phyloP scores from a whole-genome alignment of 768 basidiomycete species.

The Suillus alpinus region DNA sequence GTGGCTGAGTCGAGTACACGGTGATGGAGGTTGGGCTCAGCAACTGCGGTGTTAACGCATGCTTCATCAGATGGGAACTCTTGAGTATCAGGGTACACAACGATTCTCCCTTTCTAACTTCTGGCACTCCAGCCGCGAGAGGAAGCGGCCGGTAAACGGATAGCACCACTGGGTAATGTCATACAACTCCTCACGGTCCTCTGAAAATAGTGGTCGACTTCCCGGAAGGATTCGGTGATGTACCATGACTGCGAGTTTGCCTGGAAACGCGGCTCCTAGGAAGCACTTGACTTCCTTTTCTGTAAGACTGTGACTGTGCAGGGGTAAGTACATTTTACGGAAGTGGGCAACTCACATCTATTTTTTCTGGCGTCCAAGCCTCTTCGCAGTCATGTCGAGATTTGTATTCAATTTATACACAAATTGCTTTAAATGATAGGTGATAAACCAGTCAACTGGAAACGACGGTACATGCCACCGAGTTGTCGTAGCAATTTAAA shows the following conservation, averaged over 20 bases:
- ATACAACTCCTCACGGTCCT: neutral
- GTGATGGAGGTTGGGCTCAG: slow-evolving; percentile 15
- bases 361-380: neutral
- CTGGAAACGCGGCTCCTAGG: slow-evolving; percentile 1
- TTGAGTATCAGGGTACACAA: neutral
- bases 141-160: slow-evolving; percentile 1
- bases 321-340: neutral
- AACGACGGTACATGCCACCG: neutral
- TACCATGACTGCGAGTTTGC: neutral
- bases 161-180: neutral
- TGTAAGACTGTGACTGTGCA: neutral
- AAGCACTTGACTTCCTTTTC: slow-evolving; percentile 1
- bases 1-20: slow-evolving; percentile 18
- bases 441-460: neutral
- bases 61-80: neutral
- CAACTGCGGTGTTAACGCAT: neutral
- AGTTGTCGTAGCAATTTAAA: too few relatives aligned
- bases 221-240: neutral
- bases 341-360: neutral
- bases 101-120: neutral
- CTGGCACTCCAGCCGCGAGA: neutral
- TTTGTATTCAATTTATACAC: neutral
- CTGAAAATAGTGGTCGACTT: neutral
- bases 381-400: neutral
- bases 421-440: neutral